These are phyloP conservation scores for Epichloe sibirici DNA, from an alignment of 2,329 filamentous ascomycete species.

Conservation along the genomic window DNA sequence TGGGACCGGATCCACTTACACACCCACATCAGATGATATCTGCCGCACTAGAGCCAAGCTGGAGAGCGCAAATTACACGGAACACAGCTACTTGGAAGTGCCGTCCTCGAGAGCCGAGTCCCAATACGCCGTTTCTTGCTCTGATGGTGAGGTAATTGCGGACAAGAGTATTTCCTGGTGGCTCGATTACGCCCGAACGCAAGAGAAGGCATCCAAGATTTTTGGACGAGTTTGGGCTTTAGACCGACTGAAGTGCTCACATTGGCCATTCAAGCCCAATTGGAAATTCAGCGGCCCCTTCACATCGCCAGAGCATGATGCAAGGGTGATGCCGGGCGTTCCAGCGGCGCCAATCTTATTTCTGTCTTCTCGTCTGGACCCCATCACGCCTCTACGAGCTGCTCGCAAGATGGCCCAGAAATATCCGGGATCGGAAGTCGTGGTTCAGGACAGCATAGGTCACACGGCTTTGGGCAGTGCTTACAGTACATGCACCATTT, in stretches of 20 bases:
- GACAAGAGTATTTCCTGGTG: constrained; percentile 10
- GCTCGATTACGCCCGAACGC: constrained; percentile 13
- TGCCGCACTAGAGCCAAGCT: constrained; percentile 9
- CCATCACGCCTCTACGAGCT: constrained; percentile 27
- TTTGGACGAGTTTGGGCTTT: constrained; percentile 20
- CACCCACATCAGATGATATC: constrained; percentile 9
- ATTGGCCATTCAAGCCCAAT: constrained; percentile 22
- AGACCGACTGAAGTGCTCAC: constrained; percentile 25
- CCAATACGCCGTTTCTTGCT: constrained; percentile 15
- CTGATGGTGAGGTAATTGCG: constrained; percentile 17
- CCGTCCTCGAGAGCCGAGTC: not conserved
- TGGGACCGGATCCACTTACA: not conserved
- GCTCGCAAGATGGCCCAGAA: constrained; percentile 5
- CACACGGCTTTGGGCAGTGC: constrained; percentile 5
- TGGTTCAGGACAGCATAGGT: constrained; percentile 10
- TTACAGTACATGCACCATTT: not conserved
- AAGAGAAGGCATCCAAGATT: constrained; percentile 15
- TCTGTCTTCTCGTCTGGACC: constrained; percentile 28
- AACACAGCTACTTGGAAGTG: not conserved
- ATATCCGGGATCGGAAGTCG: constrained; percentile 11
- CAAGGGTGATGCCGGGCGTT: constrained; percentile 12
- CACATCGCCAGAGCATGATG: constrained; percentile 10
- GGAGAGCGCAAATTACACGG: constrained; percentile 2
- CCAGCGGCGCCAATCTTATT: constrained; percentile 31
- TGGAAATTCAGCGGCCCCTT: constrained; percentile 25